phyloP scores from a whole-genome alignment of 306 rosid genomes.

The Cucumis hystrix region DNA sequence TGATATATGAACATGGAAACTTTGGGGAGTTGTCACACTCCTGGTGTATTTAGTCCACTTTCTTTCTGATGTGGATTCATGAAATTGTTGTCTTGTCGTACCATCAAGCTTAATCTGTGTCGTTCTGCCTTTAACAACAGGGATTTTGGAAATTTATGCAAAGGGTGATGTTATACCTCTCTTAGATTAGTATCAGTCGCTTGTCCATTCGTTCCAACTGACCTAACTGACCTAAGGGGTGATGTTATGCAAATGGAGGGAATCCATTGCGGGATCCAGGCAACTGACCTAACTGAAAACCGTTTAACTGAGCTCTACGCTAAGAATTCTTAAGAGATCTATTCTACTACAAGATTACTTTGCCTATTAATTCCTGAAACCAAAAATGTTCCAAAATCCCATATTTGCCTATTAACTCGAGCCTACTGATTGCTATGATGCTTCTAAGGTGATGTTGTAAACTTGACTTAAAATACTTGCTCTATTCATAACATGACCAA shows the following conservation, averaged over 20 bases:
- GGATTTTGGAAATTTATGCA: background rate
- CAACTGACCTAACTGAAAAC: slow-evolving; percentile 70
- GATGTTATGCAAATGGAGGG: slow-evolving; percentile 74
- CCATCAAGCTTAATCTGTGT: background rate
- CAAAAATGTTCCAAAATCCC: background rate
- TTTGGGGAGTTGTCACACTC: background rate
- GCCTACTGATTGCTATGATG: slow-evolving; percentile 54
- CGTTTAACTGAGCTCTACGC: slow-evolving; percentile 45
- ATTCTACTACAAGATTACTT: slow-evolving; percentile 3
- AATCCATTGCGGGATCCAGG: slow-evolving; percentile 79
- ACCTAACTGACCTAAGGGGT: too few species aligned
- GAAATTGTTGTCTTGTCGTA: background rate
- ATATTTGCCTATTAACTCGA: slow-evolving; percentile 18
- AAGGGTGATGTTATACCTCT: background rate
- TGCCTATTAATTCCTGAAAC: slow-evolving; percentile 7
- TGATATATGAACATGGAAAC: background rate
- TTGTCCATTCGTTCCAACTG: background rate
- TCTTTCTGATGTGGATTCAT: background rate
- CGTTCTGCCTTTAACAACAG: background rate
- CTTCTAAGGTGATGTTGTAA: slow-evolving; percentile 35
- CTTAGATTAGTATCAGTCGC: background rate
- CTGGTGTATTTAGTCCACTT: background rate
- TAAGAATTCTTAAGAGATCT: slow-evolving; percentile 14
- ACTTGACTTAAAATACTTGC: background rate
- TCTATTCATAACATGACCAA: background rate